A percentile compares a stretch with the other conserved stretches of the same genome.
phyloP scores from a whole-genome alignment of 805 yeast genomes.

The Myxozyma neglecta region DNA sequence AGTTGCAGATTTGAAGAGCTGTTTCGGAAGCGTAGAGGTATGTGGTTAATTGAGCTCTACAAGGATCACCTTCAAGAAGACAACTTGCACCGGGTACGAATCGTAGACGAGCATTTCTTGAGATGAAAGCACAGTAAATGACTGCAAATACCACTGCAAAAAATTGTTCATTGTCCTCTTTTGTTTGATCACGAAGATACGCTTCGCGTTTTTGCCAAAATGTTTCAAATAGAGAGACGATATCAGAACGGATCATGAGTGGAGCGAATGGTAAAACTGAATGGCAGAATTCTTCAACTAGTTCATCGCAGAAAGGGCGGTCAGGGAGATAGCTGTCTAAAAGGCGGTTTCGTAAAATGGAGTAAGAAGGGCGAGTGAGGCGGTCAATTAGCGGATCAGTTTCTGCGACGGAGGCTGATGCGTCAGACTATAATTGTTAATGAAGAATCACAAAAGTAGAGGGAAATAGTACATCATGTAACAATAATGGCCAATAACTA shows the following conservation, averaged over 20 bases:
- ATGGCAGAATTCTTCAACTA: constrained; percentile 2
- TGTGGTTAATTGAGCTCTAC: background rate
- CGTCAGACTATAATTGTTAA: background rate
- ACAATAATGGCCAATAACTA: background rate
- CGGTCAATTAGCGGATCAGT: background rate
- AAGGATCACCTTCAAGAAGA: background rate
- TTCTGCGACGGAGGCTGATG: background rate
- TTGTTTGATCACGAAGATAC: background rate
- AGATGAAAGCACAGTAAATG: constrained; percentile 2
- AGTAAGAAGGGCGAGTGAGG: background rate
- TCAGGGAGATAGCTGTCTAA: background rate
- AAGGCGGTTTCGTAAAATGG: background rate
- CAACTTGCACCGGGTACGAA: background rate
- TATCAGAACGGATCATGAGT: background rate
- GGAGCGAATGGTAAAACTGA: constrained; percentile 2
- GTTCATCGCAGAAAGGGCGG: background rate
- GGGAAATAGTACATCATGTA: background rate
- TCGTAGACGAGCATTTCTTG: background rate
- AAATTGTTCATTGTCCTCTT: background rate
- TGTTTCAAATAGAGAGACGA: background rate
- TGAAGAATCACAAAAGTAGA: background rate
- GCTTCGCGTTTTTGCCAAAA: background rate
- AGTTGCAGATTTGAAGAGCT: constrained; percentile 1
- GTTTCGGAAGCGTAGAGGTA: background rate
- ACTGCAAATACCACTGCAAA: constrained; percentile 5